Evolutionary conservation across 352 stramenopile genomes (phyloP).

Genomic region (Phytophthora colocasiae): DNA sequence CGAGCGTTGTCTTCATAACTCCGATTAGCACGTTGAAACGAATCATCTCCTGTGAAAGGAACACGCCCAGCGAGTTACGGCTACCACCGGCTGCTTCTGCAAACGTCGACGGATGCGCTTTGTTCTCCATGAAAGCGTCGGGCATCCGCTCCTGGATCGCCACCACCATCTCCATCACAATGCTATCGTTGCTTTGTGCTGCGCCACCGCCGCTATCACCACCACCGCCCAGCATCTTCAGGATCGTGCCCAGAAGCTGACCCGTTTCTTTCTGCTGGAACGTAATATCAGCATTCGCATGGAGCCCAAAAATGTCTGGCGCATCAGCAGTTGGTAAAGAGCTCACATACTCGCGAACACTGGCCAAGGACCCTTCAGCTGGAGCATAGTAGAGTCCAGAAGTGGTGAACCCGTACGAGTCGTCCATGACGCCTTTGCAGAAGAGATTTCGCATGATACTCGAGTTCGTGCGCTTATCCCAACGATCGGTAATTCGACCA

Average conservation of each 20-base stretch:
- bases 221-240: slow-evolving; percentile 79
- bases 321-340: slow-evolving; percentile 84
- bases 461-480: slow-evolving; percentile 95
- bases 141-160: slow-evolving; percentile 85
- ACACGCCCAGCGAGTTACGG: slow-evolving; percentile 94
- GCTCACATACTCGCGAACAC: slow-evolving; percentile 86
- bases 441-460: slow-evolving; percentile 95
- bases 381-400: slow-evolving; percentile 84
- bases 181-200: slow-evolving; percentile 69
- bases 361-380: slow-evolving; percentile 56
- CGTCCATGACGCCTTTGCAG: slow-evolving; percentile 81
- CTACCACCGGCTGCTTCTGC: slow-evolving; percentile 78
- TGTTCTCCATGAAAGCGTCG: slow-evolving; percentile 62
- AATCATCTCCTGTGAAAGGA: slow-evolving; percentile 92
- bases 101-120: slow-evolving; percentile 86
- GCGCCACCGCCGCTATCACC: slow-evolving; percentile 48
- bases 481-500: slow-evolving; percentile 94
- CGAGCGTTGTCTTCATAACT: slow-evolving; percentile 86
- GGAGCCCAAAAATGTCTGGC: slow-evolving; percentile 93
- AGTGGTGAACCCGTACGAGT: slow-evolving; percentile 89
- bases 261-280: slow-evolving; percentile 95
- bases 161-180: slow-evolving; percentile 89
- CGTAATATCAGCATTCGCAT: slow-evolving; percentile 95
- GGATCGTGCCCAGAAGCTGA: slow-evolving; percentile 70
- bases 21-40: slow-evolving; percentile 90